Evolutionary conservation across 2,329 filamentous ascomycete genomes (phyloP), one percentile per base, ranked within the genome.

Genomic region (Epichloe baconii): DNA sequence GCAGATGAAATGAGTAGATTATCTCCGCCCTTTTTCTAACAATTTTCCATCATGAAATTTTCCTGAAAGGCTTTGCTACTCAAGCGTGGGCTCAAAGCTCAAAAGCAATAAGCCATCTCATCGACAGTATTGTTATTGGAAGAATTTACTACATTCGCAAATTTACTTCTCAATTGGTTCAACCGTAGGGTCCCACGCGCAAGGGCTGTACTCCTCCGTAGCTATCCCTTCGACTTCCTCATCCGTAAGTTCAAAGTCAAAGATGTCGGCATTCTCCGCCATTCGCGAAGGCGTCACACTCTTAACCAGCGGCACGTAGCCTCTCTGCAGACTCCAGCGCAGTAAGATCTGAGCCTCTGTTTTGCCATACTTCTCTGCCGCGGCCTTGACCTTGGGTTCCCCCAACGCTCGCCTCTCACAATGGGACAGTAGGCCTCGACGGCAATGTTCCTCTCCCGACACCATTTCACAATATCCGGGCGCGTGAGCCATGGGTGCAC

Each of bases 401-500:
- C 79, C 55, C 82, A 81, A 57, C 88, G 83, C 68, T 85, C 71
- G 51, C 86, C 89, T 44, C 76, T 71, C 1, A 82, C 77, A 42
- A 83, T 70, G 12, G 80, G 79, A 42, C 71, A 75, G 62, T 82
- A 84, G 0, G 80, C 80, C 67, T 88, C 75, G 14, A 86, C 64
- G 35, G 80, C 75, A 19, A 86, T 71, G 53, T 74, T 74, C 17
- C 80, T 74, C 65, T 82, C 73, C 55, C 74, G 66, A 59, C 85
- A 86, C 88, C 89, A 96, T 45, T 78, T 71, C 8, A 83, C 81
- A 54, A 96, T 88, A 61, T 95, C 88, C 21, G 75, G 71, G n/a
- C 89, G 76, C 8, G 82, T 75, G 42, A 89, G 79, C 89, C 88
- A 96, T 1, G 90, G 90, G 67, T 96, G 90, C 11, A 96, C 71